Base-by-base conservation (phyloP, 2,329 filamentous ascomycete genomes). In the Aspergillus ibericus region DNA sequence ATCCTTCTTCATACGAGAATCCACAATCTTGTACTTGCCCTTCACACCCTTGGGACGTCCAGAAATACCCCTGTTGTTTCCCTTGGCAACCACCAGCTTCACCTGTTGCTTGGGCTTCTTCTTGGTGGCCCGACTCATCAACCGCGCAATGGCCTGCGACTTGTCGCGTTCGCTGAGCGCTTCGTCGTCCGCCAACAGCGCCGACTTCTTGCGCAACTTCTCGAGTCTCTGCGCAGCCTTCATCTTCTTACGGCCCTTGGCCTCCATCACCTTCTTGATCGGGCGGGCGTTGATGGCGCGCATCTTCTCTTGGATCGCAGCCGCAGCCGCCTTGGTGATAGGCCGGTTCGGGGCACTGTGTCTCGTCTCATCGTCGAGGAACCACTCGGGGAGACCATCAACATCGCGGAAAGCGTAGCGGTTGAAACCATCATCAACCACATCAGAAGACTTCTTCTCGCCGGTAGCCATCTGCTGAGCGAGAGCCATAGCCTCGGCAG, bases 221-320 rank as follows among this genome's bases (percentile, higher is more conserved):
- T 99, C 95, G 29, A 99, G 79, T 58, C 86, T 85, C 77, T 96
- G 91, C 0, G 92, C 93, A 8, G 93, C 88, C 84, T 96, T 96
- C 77, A 96, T 89, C 81, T 97, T 98, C 87, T 99, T 99, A 59
- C 95, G 85, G 35, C 93, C 93, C 78, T 96, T 93, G 22, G 95
- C 95, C 78, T 99, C 95, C 67, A 91, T 89, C 32, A 99, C 95
- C 82, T 99, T 99, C 84, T 99, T 99, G 85, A 98, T 98, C 0
- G 95, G 95, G 32, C 95, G 87, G 7, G 93, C 95, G 74, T 99
- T 98, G 68, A 96, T 85, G 0, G 95, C 93, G 32, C 93, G 89
- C 72, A 90, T 74, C 79, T 99, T 99, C 71, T 97, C 93, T 76
- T 95, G 93, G 80, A 99, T 97, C 2, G 95, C 95, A 13, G 86